phyloP scores from a whole-genome alignment of 176 grass and related monocot genomes.

The Neostapfia colusana region DNA sequence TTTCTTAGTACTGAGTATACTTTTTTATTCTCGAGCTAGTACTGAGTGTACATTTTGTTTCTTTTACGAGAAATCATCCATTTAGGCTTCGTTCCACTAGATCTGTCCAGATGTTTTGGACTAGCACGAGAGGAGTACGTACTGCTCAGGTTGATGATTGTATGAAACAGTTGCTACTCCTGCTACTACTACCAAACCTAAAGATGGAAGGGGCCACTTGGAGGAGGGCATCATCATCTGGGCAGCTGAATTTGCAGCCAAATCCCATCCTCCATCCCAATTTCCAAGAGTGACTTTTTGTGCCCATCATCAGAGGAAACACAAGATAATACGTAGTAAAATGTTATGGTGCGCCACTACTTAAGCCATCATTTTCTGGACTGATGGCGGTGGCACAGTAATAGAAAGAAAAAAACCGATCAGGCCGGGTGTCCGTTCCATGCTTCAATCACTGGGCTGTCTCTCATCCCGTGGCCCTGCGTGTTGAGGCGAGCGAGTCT shows the following conservation, averaged over 20 bases:
- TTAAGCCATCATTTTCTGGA: constrained; percentile 17
- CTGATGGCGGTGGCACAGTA: constrained; percentile 11
- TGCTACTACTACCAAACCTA: neutral
- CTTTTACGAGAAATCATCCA: too few relatives aligned
- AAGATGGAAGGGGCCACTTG: neutral
- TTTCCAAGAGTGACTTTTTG: constrained; percentile 22
- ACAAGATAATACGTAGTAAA: neutral
- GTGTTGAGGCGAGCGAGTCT: neutral
- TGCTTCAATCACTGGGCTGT: neutral
- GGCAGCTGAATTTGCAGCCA: constrained; percentile 2
- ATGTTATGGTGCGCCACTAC: constrained; percentile 13
- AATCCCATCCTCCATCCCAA: constrained; percentile 18
- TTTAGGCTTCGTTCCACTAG: too few relatives aligned
- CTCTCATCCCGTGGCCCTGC: too few relatives aligned
- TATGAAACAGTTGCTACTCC: neutral
- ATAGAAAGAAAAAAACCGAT: constrained; percentile 12
- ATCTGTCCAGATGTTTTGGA: too few relatives aligned
- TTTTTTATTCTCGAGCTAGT: too few relatives aligned
- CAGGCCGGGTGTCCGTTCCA: constrained; percentile 9
- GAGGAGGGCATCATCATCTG: constrained; percentile 12
- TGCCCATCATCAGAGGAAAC: neutral
- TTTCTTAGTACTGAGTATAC: neutral
- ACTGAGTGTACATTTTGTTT: too few relatives aligned
- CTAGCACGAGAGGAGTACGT: neutral
- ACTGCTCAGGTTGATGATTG: neutral